Conservation (phyloP, 2,329 filamentous ascomycete species). For the Lecanosticta acicola region DNA sequence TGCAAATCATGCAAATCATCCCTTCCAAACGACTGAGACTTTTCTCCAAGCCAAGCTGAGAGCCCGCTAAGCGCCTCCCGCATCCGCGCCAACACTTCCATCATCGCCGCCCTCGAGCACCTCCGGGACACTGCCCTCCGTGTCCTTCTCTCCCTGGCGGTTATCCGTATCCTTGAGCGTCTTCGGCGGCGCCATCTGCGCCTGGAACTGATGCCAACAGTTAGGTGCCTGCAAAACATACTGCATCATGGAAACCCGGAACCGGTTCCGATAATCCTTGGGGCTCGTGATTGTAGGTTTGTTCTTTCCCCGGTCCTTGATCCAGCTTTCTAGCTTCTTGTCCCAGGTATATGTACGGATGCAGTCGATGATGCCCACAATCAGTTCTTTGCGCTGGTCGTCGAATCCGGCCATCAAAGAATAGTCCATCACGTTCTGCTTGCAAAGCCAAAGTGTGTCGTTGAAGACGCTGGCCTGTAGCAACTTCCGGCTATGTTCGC, state of each 20-base stretch:
- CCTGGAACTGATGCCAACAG: slow-evolving; percentile 66
- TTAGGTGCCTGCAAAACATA: slow-evolving; percentile 71
- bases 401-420: slow-evolving; percentile 97
- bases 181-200: slow-evolving; percentile 30
- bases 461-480: slow-evolving; percentile 92
- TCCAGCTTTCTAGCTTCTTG: slow-evolving; percentile 99
- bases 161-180: slow-evolving; percentile 25
- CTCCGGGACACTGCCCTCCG: background rate
- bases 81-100: background rate
- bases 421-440: slow-evolving; percentile 99
- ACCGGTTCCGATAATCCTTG: slow-evolving; percentile 94
- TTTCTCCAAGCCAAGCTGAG: background rate
- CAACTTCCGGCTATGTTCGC: slow-evolving; percentile 93
- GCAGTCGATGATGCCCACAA: slow-evolving; percentile 97
- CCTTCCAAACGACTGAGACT: too few species aligned
- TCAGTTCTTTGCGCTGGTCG: slow-evolving; percentile 79
- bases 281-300: slow-evolving; percentile 93
- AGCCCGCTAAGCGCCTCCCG: background rate
- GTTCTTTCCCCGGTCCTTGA: slow-evolving; percentile 88
- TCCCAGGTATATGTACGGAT: slow-evolving; percentile 99
- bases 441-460: slow-evolving; percentile 88
- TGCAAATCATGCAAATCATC: too few species aligned
- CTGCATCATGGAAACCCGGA: slow-evolving; percentile 93
- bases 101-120: background rate
- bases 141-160: slow-evolving; percentile 1